A percentile compares a stretch with the other conserved stretches of the same genome.
Evolutionary conservation across 2,329 filamentous ascomycete genomes (phyloP).

Genomic region (Epichloe aotearoae): DNA sequence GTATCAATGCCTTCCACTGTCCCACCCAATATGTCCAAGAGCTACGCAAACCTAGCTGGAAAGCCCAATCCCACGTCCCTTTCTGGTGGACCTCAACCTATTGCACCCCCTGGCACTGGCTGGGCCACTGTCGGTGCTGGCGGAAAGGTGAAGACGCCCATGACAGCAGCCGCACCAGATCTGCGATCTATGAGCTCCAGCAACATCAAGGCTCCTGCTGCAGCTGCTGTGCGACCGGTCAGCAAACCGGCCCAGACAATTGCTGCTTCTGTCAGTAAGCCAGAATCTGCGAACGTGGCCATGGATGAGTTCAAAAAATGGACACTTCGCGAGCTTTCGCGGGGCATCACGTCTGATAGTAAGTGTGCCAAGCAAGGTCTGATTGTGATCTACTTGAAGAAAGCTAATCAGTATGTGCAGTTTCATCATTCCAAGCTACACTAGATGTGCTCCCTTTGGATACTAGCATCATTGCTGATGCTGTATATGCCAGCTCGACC

Average conservation of each 20-base stretch:
- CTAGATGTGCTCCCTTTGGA: constrained; percentile 68
- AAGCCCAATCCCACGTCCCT: constrained; percentile 38
- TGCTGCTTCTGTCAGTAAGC: constrained; percentile 26
- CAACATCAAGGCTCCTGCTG: constrained; percentile 26
- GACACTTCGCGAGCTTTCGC: constrained; percentile 65
- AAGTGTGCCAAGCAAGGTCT: constrained; percentile 19
- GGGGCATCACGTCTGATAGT: constrained; percentile 47
- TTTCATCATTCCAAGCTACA: constrained; percentile 66
- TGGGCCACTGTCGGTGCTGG: constrained; percentile 95
- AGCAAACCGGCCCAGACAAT: constrained; percentile 32
- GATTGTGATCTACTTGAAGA: constrained; percentile 17
- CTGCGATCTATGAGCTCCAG: constrained; percentile 30
- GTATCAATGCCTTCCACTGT: constrained; percentile 33
- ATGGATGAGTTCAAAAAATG: constrained; percentile 96
- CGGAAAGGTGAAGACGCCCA: constrained; percentile 75
- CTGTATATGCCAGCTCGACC: constrained; percentile 72
- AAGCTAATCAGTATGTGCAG: constrained; percentile 27
- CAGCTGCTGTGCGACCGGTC: constrained; percentile 37
- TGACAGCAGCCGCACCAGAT: constrained; percentile 37
- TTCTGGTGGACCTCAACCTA: constrained; percentile 19
- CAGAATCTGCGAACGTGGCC: constrained; percentile 34
- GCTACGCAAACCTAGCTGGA: constrained; percentile 86
- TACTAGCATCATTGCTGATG: constrained; percentile 71
- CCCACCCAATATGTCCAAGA: constrained; percentile 52
- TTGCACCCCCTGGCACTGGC: constrained; percentile 28